Base-by-base conservation (phyloP, 2,329 filamentous ascomycete genomes). In the Colletotrichum endophyticum region DNA sequence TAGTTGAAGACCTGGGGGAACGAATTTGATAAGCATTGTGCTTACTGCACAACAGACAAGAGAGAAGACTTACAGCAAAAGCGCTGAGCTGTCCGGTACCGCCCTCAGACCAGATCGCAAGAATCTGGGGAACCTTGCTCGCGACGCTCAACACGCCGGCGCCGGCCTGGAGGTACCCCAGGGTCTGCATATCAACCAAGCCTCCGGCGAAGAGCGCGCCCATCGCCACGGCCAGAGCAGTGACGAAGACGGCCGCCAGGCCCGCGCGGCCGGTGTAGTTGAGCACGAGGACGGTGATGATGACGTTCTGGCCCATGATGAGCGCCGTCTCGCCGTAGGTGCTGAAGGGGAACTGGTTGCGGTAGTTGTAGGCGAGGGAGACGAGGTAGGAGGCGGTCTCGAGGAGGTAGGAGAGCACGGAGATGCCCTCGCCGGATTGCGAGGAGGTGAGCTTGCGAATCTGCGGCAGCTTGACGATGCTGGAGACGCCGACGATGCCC, bases 401-500 rank as follows among this genome's bases (percentile, higher is more conserved):
- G 84, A 99, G 95, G 39, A 97, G 90, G 88, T 98, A 99, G 36
- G 95, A 94, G 61, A 98, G 91, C 87, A 99, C 98, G 66, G 93
- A 95, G 77, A 99, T 91, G 80, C 97, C 97, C 61, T 92, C 91
- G 32, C 96, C 93, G 66, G 95, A 98, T 81, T 93, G 91, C 64
- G 95, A 96, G 82, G 90, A 90, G 82, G 97, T 86, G 68, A 99
- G 93, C 89, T 99, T 99, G 85, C 98, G 86, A 83, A 99, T 96
- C 89, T 99, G 97, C 0, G 97, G 97, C 30, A 99, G 93, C 88
- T 99, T 99, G 88, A 99, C 96, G 81, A 99, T 92, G 71, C 95
- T 93, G 32, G 95, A 96, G 70, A 96, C 95, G 80, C 91, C 94
- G 83, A 99, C 96, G 86, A 99, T 99, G 84, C 93, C 97, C 80